phyloP scores from a whole-genome alignment of 2,329 filamentous ascomycete species.

The Fusarium armeniacum region DNA sequence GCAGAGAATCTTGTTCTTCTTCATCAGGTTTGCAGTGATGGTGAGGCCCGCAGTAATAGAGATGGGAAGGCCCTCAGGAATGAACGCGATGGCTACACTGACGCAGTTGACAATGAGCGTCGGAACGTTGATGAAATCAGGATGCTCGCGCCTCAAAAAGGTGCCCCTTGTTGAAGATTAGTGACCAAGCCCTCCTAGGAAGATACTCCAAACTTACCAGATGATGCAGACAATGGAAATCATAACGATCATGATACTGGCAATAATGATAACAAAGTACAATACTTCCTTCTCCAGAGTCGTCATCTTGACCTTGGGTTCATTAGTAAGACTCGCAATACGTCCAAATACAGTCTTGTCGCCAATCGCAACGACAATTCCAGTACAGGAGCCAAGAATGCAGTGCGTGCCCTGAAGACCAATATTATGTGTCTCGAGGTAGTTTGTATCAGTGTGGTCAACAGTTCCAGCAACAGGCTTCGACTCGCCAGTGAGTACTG shows the following conservation, averaged over 20 bases:
- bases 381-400: slow-evolving; percentile 74
- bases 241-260: slow-evolving; percentile 75
- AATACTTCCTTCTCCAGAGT: slow-evolving; percentile 80
- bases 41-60: slow-evolving; percentile 79
- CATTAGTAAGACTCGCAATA: slow-evolving; percentile 79
- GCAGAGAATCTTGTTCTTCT: slow-evolving; percentile 81
- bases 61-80: slow-evolving; percentile 80
- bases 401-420: slow-evolving; percentile 86
- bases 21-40: slow-evolving; percentile 83
- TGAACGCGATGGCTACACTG: slow-evolving; percentile 79
- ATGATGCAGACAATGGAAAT: slow-evolving; percentile 72
- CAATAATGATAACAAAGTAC: slow-evolving; percentile 80
- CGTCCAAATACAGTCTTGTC: slow-evolving; percentile 81
- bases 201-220: slow-evolving; percentile 55
- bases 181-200: too few relatives aligned
- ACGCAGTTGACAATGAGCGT: slow-evolving; percentile 81
- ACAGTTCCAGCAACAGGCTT: slow-evolving; percentile 16
- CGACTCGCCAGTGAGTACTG: slow-evolving; percentile 13
- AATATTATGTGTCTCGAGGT: slow-evolving; percentile 76
- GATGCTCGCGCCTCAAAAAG: slow-evolving; percentile 76
- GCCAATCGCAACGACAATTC: slow-evolving; percentile 78
- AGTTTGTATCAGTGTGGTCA: slow-evolving; percentile 13
- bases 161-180: slow-evolving; percentile 64
- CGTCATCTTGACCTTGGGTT: slow-evolving; percentile 76
- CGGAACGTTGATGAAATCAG: slow-evolving; percentile 79